Evolutionary conservation across 352 stramenopile species (phyloP), one percentile per base, ranked within the genome.

Genomic region (Thraustotheca clavata): DNA sequence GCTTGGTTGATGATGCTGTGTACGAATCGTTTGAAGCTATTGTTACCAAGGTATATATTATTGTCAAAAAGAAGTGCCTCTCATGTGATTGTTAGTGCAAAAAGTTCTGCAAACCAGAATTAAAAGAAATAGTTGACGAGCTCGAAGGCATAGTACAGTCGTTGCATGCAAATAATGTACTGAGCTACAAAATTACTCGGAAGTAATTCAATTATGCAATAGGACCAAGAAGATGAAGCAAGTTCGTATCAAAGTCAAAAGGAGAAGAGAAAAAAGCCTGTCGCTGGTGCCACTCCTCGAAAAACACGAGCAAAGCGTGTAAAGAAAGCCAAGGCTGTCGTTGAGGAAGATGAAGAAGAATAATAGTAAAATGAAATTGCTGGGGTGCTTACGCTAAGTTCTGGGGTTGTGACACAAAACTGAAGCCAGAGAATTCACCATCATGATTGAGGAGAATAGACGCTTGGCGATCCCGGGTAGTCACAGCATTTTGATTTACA

Each of bases 1-100:
- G n/a, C n/a, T n/a, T n/a, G n/a, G 85, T 84, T 47, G 94, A 99
- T 71, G 71, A 84, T 34, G 83, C 87, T 11, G 87, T 98, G n/a
- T 91, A 89, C 32, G 79, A 88, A 31, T 83, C 88, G 54, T 98
- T 99, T 59, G 80, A 81, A 43, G 73, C 81, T 3, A 76, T 98
- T 32, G 68, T 97, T 3, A 54, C 60, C 0, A 91, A 90, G 69
- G 80, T 84, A 1, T 84, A 87, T 66, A 84, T 84, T 49, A 73
- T 80, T 32, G 67, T 60, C 3, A 2, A 5, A 0, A 40, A 8
- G 20, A 20, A 22, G 20, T 67, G 12, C 36, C 12, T n/a, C 32
- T 47, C n/a, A 3, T 63, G 32, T n/a, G n/a, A n/a, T n/a, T n/a
- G n/a, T n/a, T 41, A 65, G 59, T 67, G 20, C 1, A 69, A 60